phyloP scores from a whole-genome alignment of 331 rosid genomes.

The Rhamnella rubrinervis region DNA sequence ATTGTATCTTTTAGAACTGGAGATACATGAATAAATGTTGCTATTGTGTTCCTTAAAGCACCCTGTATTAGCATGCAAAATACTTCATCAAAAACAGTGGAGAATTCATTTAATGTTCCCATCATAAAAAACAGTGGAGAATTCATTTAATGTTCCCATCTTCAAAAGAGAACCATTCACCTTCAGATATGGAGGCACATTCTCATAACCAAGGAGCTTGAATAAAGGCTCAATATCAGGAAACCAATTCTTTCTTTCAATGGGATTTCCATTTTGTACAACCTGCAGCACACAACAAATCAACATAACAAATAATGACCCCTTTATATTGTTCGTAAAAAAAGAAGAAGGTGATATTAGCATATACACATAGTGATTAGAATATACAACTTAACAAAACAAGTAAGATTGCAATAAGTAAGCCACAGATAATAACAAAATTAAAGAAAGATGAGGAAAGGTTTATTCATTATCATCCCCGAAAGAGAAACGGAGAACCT shows the following conservation, averaged over 20 bases:
- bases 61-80: constrained; percentile 52
- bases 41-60: constrained; percentile 84
- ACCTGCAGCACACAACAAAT: constrained; percentile 53
- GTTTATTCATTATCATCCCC: not conserved
- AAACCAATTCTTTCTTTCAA: constrained; percentile 90
- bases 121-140: constrained; percentile 23
- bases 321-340: constrained; percentile 9
- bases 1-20: constrained; percentile 69
- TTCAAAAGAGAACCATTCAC: constrained; percentile 36
- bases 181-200: constrained; percentile 97
- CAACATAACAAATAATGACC: constrained; percentile 14
- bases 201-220: constrained; percentile 96
- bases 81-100: constrained; percentile 23
- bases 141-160: constrained; percentile 22
- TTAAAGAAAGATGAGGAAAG: not conserved
- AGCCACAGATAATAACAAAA: not conserved
- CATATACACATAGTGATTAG: not conserved
- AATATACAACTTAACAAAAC: constrained; percentile 9
- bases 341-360: not conserved
- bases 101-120: constrained; percentile 24
- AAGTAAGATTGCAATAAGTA: not conserved
- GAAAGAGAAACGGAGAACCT: not conserved
- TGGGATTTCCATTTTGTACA: constrained; percentile 80
- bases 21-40: constrained; percentile 74
- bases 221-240: constrained; percentile 93